Base-by-base conservation (phyloP, 148 eudicot species). In the Rhododendron henanense region DNA sequence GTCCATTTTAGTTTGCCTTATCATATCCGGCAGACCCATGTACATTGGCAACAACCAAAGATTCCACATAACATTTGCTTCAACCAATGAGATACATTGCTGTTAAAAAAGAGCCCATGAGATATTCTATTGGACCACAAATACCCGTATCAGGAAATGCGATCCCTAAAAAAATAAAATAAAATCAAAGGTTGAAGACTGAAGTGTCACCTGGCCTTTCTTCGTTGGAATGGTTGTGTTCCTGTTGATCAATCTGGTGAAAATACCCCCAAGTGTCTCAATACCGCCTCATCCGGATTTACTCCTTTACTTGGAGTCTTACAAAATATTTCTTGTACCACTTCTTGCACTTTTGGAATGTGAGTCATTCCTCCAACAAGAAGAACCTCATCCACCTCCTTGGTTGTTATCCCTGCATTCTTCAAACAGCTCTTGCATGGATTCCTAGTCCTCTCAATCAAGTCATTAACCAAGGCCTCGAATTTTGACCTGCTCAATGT, bases 351-450 rank as follows among this genome's bases (percentile, higher is more conserved):
- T 84, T 93, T 95, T 6, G 99, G 98, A 25, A 96, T 96, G 37
- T 98, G 92, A 44, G 98, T 94, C 99, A 96, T 96, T 45, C 99
- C 99, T 50, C 98, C 99, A 37, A 96, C 99, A 50, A 96, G 94
- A 41, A 96, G 98, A 44, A 96, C 98, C 93, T 96, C 99, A 75
- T 96, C 93, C 23, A 96, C 89, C 4, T 96, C 97, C 87, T 93
- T 95, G 50, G 86, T 86, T 65, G 97, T 86, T 37, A 95, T 86
- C 75, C 95, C 92, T 31, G 98, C 99, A 91, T 96, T 98, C 89
- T 96, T 96, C 92, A 96, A 82, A 88, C 97, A 96, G 82, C 90
- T 94, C 88, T 91, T 93, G 89, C 99, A 95, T 10, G 98, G 99
- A 74, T 85, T 63, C 75, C 88, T 93, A 11, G 99, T 95, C 90